Conservation (phyloP, 345 rosid species). For the Camelina sativa region DNA sequence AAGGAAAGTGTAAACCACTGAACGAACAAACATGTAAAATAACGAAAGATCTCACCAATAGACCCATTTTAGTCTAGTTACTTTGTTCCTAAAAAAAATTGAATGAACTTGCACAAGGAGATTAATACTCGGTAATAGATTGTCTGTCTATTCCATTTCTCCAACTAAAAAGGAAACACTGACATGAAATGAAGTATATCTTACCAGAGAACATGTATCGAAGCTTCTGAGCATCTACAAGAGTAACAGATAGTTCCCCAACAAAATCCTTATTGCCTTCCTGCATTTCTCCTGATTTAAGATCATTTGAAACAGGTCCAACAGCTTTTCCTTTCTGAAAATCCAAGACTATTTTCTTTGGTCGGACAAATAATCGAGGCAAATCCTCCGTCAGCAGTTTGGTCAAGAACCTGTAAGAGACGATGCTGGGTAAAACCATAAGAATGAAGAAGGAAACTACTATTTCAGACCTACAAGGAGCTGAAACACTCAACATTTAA, state of each 20-base stretch:
- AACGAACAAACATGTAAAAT: no score
- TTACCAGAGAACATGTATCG: conserved; percentile 70
- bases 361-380: conserved; percentile 86
- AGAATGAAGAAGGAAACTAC: conserved; percentile 7
- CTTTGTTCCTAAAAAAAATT: neutral
- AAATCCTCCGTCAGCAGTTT: conserved; percentile 85
- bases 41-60: conserved; percentile 5
- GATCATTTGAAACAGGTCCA: conserved; percentile 65
- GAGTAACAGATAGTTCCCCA: conserved; percentile 86
- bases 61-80: conserved; percentile 1
- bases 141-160: neutral
- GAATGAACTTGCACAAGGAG: neutral
- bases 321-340: conserved; percentile 86
- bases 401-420: conserved; percentile 68
- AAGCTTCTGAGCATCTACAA: conserved; percentile 88
- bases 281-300: conserved; percentile 70
- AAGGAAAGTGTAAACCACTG: neutral
- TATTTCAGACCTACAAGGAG: neutral
- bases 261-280: conserved; percentile 80
- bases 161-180: conserved; percentile 2
- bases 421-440: conserved; percentile 3
- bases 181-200: conserved; percentile 1
- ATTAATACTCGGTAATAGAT: neutral
- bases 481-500: neutral
- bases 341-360: conserved; percentile 92